These are phyloP conservation scores for Chytriomyces confervae DNA, from an alignment of 192 early-diverging fungal species.

Conservation along the genomic window DNA sequence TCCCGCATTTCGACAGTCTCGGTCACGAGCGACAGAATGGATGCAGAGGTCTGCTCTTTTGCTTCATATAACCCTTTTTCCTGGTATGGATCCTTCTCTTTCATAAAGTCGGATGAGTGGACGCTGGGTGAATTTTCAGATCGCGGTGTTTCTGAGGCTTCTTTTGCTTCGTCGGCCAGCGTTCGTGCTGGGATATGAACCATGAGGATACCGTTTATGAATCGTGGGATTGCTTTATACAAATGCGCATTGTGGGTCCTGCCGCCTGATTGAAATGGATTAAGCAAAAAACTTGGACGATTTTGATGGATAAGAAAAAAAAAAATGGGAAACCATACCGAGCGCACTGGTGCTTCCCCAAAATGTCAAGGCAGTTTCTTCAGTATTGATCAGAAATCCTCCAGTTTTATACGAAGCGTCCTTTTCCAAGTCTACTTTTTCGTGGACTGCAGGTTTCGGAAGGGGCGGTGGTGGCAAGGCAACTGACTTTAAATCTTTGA, in stretches of 20 bases:
- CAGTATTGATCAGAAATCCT: slow-evolving; percentile 10
- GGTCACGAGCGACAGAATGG: background rate
- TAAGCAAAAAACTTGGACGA: background rate
- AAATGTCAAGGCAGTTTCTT: slow-evolving; percentile 12
- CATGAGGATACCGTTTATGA: slow-evolving; percentile 19
- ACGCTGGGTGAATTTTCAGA: background rate
- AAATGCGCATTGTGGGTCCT: slow-evolving; percentile 14
- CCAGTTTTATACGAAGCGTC: slow-evolving; percentile 16
- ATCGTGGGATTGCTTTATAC: slow-evolving; percentile 21
- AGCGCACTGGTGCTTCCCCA: slow-evolving; percentile 22
- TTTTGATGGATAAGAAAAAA: background rate
- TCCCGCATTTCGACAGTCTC: background rate
- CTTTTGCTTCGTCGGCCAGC: background rate
- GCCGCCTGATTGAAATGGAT: slow-evolving; percentile 5
- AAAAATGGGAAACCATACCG: slow-evolving; percentile 4
- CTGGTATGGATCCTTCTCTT: background rate
- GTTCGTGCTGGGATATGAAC: slow-evolving; percentile 26
- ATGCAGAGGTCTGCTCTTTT: background rate
- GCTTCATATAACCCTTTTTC: background rate
- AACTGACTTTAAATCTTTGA: too few relatives aligned
- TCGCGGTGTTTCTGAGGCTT: background rate
- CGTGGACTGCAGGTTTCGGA: too few relatives aligned
- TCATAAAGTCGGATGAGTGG: too few relatives aligned
- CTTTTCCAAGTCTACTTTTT: background rate
- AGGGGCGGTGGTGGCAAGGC: too few relatives aligned